These are phyloP conservation scores for Torulaspora quercuum DNA, from an alignment of 805 yeast species.

Conservation along the genomic window DNA sequence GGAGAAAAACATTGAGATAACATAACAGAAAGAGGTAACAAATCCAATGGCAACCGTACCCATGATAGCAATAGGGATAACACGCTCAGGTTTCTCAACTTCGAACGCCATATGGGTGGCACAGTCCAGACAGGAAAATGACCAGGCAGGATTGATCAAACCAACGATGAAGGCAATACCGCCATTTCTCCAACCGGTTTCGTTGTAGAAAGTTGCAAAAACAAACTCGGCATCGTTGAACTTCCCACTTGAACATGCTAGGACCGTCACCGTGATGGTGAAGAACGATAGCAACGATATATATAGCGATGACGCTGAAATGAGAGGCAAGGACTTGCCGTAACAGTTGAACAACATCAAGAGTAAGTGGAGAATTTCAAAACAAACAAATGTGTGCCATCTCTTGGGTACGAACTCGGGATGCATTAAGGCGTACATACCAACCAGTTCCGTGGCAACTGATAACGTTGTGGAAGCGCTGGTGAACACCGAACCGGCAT, in stretches of 20 bases:
- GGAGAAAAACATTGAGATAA: constrained; percentile 59
- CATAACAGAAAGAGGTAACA: constrained; percentile 54
- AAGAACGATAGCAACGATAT: constrained; percentile 53
- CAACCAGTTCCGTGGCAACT: constrained; percentile 53
- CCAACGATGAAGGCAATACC: constrained; percentile 68
- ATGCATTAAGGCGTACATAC: constrained; percentile 43
- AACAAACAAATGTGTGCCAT: constrained; percentile 58
- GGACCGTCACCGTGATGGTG: constrained; percentile 53
- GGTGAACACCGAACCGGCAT: constrained; percentile 62
- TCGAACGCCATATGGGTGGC: constrained; percentile 76
- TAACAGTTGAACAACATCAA: constrained; percentile 52
- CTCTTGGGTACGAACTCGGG: constrained; percentile 40
- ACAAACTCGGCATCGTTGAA: constrained; percentile 55
- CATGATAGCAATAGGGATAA: constrained; percentile 64
- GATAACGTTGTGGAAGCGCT: constrained; percentile 60
- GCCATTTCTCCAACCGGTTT: constrained; percentile 57
- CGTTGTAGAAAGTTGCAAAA: constrained; percentile 53
- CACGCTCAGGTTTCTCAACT: constrained; percentile 53
- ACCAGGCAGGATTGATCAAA: constrained; percentile 67
- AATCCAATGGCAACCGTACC: constrained; percentile 68
- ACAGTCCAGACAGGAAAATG: constrained; percentile 64
- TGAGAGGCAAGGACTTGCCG: constrained; percentile 50
- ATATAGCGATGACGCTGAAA: constrained; percentile 52
- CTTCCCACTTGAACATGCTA: constrained; percentile 55
- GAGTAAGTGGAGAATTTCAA: constrained; percentile 46